Percentiles rank a stretch among this genome's conserved stretches.
phyloP scores from a whole-genome alignment of 352 stramenopile species.

The Globisporangium cystogenes region DNA sequence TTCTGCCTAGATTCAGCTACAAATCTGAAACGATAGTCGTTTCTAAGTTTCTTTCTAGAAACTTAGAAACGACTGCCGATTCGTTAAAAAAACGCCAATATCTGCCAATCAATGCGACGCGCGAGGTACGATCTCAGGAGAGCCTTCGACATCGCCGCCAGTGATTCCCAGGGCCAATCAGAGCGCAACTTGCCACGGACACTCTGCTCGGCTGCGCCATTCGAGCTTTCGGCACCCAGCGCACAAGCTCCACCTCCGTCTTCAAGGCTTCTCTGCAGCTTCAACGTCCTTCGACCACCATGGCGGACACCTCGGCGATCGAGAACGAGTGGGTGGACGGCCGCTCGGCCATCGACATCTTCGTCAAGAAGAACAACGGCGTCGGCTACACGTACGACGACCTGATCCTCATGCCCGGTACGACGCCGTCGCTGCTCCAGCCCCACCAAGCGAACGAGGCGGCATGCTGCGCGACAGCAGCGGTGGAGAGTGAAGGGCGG shows the following conservation, averaged over 20 bases:
- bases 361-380: conserved; percentile 84
- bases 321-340: conserved; percentile 65
- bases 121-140: no score
- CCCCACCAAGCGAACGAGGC: background rate
- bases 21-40: no score
- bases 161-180: no score
- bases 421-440: conserved; percentile 6
- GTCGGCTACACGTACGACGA: conserved; percentile 71
- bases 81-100: no score
- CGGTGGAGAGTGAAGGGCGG: background rate
- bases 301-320: conserved; percentile 22
- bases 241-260: background rate
- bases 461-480: conserved; percentile 10
- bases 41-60: no score
- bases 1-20: no score
- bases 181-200: no score
- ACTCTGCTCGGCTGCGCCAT: conserved; percentile 11
- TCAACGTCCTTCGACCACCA: conserved; percentile 5
- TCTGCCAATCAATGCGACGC: no score
- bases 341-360: conserved; percentile 76
- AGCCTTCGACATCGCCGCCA: no score
- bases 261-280: background rate
- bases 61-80: no score
- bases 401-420: conserved; percentile 66
- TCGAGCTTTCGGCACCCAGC: conserved; percentile 20